Evolutionary conservation across 352 stramenopile species (phyloP).

Genomic region (Halophytophthora batemanensis): DNA sequence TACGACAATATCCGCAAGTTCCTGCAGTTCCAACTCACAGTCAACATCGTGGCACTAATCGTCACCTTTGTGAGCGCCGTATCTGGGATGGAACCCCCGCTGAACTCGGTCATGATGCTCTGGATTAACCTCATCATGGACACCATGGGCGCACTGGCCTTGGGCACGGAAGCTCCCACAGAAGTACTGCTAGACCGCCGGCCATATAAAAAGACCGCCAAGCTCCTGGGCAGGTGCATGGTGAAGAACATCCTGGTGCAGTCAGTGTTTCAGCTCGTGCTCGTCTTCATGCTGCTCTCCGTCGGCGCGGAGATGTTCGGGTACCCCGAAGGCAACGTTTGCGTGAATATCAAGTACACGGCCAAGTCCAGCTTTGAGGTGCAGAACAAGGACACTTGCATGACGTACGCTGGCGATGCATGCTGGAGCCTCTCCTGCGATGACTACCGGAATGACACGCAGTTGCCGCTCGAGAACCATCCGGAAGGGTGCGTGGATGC

Average conservation of each 20-base stretch:
- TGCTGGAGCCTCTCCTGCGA: conserved; percentile 54
- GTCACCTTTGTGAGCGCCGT: conserved; percentile 83
- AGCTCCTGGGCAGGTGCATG: conserved; percentile 56
- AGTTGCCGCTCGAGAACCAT: conserved; percentile 27
- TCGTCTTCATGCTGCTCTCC: conserved; percentile 80
- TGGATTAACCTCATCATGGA: conserved; percentile 90
- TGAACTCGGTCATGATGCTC: conserved; percentile 88
- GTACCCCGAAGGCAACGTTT: conserved; percentile 57
- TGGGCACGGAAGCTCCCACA: conserved; percentile 69
- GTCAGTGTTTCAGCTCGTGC: conserved; percentile 69
- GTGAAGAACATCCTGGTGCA: conserved; percentile 79
- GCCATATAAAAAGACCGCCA: conserved; percentile 70
- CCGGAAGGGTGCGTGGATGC: conserved; percentile 46
- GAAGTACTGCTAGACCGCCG: conserved; percentile 59
- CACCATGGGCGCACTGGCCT: conserved; percentile 69
- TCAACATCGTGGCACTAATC: conserved; percentile 80
- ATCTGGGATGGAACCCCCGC: conserved; percentile 70
- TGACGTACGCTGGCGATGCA: conserved; percentile 37
- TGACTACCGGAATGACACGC: conserved; percentile 48
- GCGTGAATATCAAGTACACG: conserved; percentile 34
- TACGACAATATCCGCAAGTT: conserved; percentile 88
- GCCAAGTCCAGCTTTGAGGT: conserved; percentile 50
- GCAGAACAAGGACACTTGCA: conserved; percentile 36
- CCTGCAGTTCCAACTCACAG: conserved; percentile 79
- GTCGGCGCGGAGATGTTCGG: conserved; percentile 60